Evolutionary conservation across 257 asterid genomes (phyloP).

Genomic region (Agastache rugosa): DNA sequence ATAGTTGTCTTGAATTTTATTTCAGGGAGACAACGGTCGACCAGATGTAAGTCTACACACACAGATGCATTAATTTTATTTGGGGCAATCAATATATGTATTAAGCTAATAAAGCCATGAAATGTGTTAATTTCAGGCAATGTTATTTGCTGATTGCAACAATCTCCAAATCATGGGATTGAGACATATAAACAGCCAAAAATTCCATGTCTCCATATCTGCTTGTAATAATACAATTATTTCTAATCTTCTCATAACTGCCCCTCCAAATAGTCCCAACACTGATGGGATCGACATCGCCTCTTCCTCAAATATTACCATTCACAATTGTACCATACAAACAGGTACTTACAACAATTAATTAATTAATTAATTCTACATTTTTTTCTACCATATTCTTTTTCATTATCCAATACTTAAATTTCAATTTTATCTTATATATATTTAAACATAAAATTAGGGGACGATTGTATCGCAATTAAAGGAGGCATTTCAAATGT

Average conservation of each 20-base stretch:
- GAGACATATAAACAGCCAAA: conserved; percentile 46
- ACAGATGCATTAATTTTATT: no score
- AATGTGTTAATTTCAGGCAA: conserved; percentile 37
- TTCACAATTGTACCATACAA: conserved; percentile 38
- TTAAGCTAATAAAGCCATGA: no score
- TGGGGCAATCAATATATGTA: no score
- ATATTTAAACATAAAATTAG: conserved; percentile 31
- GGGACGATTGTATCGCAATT: conserved; percentile 63
- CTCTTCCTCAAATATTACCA: conserved; percentile 34
- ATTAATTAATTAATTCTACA: not conserved
- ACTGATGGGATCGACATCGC: conserved; percentile 54
- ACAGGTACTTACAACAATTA: conserved; percentile 32
- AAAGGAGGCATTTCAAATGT: conserved; percentile 50
- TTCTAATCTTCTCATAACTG: conserved; percentile 36
- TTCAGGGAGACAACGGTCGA: not conserved
- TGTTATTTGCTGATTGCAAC: conserved; percentile 38
- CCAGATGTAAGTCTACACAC: conserved; percentile 19
- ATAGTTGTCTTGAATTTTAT: not conserved
- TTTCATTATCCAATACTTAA: not conserved
- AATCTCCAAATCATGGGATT: conserved; percentile 44
- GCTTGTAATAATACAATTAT: conserved; percentile 31
- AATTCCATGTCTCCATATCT: conserved; percentile 40
- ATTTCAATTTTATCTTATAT: not conserved
- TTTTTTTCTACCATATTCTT: not conserved
- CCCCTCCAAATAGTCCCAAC: conserved; percentile 50